Base-by-base conservation (phyloP, 177 flowering plant genomes). In the Telopea speciosissima region DNA sequence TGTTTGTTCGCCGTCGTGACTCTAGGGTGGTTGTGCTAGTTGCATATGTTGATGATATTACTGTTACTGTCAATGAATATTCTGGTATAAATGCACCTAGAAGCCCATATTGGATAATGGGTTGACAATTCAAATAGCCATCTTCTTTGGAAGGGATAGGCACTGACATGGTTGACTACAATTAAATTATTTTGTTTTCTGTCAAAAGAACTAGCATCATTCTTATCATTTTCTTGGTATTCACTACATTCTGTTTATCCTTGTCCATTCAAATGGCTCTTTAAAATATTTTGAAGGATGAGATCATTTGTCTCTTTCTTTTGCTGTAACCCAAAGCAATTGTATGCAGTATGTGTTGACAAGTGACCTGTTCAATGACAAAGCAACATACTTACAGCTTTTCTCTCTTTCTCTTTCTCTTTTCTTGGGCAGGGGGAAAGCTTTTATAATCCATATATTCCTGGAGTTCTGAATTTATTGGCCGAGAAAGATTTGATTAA, bases 401-500 rank as follows among this genome's bases (percentile, higher is more conserved):
- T 17, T 7, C 10, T 19, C 61, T 17, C 10, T 19, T 24, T 17
- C 1, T 21, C 19, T n/a, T 58, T 58, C 19, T n/a, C n/a, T 58
- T 67, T 58, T 14, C 75, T 68, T 52, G 73, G 45, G 14, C 82
- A 96, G 99, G 99, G 99, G 33, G 98, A 96, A 77, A 96, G 99
- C 84, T 96, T 96, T 79, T 96, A 96, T 72, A 89, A 91, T 71
- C 95, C 96, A 0, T 85, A 83, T 72, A 93, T 96, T 74, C 86
- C 98, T 44, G 75, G 79, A 10, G 90, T 90, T 65, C 61, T 96
- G 59, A 85, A 87, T 71, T 67, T 65, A 60, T 71, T 96, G 74
- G 76, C 28, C 28, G 65, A 83, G 22, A 64, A 83, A 76, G 96
- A 92, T 40, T 80, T 93, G 67, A 80, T 96, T 76, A 87, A 82